Evolutionary conservation across 2,329 filamentous ascomycete species (phyloP).

Genomic region (Paramyrothecium sp.): DNA sequence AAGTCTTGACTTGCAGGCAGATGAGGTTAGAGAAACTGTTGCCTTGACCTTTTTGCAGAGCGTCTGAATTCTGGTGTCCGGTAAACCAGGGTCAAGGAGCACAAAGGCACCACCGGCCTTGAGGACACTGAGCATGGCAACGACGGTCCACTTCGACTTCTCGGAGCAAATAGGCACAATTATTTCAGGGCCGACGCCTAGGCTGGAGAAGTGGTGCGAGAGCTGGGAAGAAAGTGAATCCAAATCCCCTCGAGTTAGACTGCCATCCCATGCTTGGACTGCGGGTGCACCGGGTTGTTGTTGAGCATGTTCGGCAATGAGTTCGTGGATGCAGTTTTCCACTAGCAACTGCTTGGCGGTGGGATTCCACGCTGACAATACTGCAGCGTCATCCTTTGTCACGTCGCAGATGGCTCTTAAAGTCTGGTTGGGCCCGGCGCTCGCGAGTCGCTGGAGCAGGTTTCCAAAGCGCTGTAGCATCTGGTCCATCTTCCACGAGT

Average conservation of each 20-base stretch:
- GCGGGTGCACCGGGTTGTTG: constrained; percentile 32
- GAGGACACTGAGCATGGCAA: constrained; percentile 59
- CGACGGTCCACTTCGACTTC: constrained; percentile 54
- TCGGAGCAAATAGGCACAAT: constrained; percentile 64
- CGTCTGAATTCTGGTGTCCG: neutral
- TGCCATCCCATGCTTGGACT: constrained; percentile 34
- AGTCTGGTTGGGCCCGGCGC: neutral
- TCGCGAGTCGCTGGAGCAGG: neutral
- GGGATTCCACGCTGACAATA: neutral
- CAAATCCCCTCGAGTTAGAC: constrained; percentile 30
- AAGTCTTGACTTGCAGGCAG: neutral
- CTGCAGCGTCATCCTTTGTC: neutral
- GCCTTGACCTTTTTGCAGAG: neutral
- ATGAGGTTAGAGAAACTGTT: neutral
- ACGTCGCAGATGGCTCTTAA: neutral
- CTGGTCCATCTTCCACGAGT: neutral
- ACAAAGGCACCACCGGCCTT: constrained; percentile 50
- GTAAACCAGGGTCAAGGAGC: constrained; percentile 32
- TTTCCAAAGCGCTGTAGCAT: neutral
- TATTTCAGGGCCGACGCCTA: constrained; percentile 45
- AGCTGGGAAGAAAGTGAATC: constrained; percentile 28
- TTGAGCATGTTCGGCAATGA: constrained; percentile 33
- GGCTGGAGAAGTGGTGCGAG: constrained; percentile 38
- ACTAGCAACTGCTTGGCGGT: neutral
- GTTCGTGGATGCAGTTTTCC: constrained; percentile 32